phyloP scores from a whole-genome alignment of 2,329 filamentous ascomycete genomes.

The Fusarium albidum region DNA sequence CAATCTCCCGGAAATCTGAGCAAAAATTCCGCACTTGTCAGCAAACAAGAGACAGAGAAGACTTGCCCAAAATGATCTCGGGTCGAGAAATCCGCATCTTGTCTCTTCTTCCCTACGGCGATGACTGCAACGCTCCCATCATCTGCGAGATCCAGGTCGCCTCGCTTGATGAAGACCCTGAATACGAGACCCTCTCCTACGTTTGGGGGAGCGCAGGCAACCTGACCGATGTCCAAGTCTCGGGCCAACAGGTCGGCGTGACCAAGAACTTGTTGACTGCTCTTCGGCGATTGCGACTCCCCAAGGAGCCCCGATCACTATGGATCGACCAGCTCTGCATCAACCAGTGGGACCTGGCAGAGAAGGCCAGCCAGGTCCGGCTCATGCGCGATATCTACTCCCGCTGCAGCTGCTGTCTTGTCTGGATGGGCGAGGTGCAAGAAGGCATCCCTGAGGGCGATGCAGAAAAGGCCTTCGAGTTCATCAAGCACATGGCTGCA shows the following conservation, averaged over 20 bases:
- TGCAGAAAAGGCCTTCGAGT: conserved; percentile 7
- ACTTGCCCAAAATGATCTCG: no score
- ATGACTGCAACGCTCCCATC: conserved; percentile 1
- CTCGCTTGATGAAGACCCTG: conserved; percentile 1
- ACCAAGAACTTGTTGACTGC: conserved; percentile 10
- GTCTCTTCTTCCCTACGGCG: conserved; percentile 2
- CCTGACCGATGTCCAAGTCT: conserved; percentile 7
- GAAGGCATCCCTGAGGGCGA: neutral
- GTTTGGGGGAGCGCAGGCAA: conserved; percentile 12
- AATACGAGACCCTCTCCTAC: conserved; percentile 19
- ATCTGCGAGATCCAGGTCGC: conserved; percentile 1
- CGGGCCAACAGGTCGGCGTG: conserved; percentile 12
- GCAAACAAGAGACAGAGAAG: no score
- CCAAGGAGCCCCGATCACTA: conserved; percentile 1
- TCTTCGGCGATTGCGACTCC: conserved; percentile 4
- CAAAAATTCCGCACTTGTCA: no score
- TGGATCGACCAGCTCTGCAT: conserved; percentile 26
- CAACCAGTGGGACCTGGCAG: conserved; percentile 21
- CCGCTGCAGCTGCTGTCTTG: conserved; percentile 2
- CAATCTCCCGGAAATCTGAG: no score
- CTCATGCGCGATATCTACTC: conserved; percentile 21
- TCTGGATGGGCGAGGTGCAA: conserved; percentile 21
- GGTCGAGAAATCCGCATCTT: conserved; percentile 4
- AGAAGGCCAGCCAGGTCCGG: conserved; percentile 16
- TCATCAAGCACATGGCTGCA: conserved; percentile 20